Evolutionary conservation across 2,329 filamentous ascomycete genomes (phyloP).

Genomic region (Aspergillus sp.): DNA sequence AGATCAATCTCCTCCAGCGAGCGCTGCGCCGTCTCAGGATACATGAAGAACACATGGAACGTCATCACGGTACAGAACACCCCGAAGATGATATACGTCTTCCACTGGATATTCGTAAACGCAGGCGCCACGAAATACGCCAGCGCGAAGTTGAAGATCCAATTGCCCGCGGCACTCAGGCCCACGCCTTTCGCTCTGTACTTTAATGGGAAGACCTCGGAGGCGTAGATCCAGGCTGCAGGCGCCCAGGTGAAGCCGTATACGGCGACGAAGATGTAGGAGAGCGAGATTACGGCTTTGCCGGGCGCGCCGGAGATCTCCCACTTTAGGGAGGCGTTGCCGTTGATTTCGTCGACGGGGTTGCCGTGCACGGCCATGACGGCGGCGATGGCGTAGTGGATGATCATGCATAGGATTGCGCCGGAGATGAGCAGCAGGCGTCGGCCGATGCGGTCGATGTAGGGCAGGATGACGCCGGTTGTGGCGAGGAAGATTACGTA

Average conservation of each 20-base stretch:
- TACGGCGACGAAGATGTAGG: conserved; percentile 51
- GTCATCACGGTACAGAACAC: conserved; percentile 69
- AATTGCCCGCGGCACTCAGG: conserved; percentile 60
- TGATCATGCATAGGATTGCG: conserved; percentile 45
- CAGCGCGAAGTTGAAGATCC: conserved; percentile 60
- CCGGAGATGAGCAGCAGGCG: conserved; percentile 50
- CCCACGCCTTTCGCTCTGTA: conserved; percentile 66
- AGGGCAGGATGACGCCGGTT: conserved; percentile 51
- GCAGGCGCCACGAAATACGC: conserved; percentile 59
- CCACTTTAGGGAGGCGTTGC: conserved; percentile 49
- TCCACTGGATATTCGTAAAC: conserved; percentile 58
- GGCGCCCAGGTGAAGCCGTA: conserved; percentile 46
- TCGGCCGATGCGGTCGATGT: conserved; percentile 52
- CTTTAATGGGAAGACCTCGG: conserved; percentile 64
- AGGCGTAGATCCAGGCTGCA: conserved; percentile 58
- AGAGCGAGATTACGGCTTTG: conserved; percentile 63
- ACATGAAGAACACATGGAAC: conserved; percentile 66
- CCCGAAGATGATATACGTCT: conserved; percentile 74
- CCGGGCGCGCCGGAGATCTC: conserved; percentile 50
- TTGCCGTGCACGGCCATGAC: conserved; percentile 53
- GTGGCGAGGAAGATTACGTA: conserved; percentile 59
- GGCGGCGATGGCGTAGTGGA: conserved; percentile 56
- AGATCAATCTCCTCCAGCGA: conserved; percentile 75
- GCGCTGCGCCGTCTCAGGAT: conserved; percentile 68
- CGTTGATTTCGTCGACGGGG: conserved; percentile 45